phyloP scores from a whole-genome alignment of 1,139 yeast species.

The Fermentozyma sake region DNA sequence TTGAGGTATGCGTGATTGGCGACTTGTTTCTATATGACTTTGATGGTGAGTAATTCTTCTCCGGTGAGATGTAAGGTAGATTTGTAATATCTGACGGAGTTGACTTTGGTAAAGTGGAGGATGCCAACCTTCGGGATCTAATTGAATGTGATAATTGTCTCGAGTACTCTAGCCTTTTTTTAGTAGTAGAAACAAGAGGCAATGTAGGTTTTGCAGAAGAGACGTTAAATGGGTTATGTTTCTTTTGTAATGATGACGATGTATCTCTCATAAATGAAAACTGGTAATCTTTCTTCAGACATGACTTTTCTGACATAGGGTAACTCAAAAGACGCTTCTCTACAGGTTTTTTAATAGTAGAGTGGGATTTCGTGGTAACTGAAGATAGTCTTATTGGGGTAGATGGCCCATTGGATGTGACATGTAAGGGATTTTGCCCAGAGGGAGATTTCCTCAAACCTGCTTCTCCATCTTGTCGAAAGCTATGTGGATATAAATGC shows the following conservation, averaged over 20 bases:
- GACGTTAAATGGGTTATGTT: conserved; percentile 11
- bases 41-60: conserved; percentile 1
- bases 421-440: too few species aligned
- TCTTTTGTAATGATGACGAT: conserved; percentile 30
- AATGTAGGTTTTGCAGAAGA: conserved; percentile 3
- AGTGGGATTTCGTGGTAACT: conserved; percentile 9
- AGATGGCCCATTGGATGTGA: neutral
- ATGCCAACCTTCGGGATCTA: conserved; percentile 13
- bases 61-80: conserved; percentile 5
- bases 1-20: too few species aligned
- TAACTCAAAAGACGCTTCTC: conserved; percentile 9
- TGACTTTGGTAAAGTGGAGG: conserved; percentile 6
- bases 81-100: conserved; percentile 17
- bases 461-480: neutral
- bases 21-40: too few species aligned
- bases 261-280: conserved; percentile 39
- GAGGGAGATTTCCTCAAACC: too few species aligned
- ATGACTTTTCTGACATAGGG: conserved; percentile 8
- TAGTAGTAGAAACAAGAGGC: conserved; percentile 10
- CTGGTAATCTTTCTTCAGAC: conserved; percentile 13
- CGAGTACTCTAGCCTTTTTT: conserved; percentile 16
- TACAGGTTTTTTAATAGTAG: conserved; percentile 7
- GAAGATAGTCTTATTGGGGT: conserved; percentile 4
- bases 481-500: conserved; percentile 14
- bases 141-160: conserved; percentile 14